Conservation (phyloP, 176 grass and related monocot genomes). For the Raddia guianensis region DNA sequence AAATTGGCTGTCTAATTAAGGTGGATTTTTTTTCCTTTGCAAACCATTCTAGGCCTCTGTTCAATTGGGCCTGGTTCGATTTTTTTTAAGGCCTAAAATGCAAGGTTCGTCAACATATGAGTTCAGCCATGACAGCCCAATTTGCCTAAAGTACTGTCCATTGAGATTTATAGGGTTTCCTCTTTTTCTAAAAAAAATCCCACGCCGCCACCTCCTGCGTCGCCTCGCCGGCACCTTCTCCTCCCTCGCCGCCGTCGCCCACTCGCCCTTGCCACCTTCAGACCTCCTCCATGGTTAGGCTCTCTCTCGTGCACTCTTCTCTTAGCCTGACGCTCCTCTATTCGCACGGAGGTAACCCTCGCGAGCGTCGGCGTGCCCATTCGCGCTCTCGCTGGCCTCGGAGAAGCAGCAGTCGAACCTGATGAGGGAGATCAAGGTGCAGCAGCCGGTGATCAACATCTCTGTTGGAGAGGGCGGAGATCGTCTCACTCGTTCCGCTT, state of each 20-base stretch:
- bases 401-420: conserved; percentile 66
- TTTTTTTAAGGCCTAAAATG: no score
- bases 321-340: background rate
- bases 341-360: background rate
- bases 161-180: conserved; percentile 29
- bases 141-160: no score
- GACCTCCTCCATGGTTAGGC: conserved; percentile 37
- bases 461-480: conserved; percentile 77
- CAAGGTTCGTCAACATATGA: no score
- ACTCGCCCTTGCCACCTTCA: background rate
- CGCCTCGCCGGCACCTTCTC: background rate
- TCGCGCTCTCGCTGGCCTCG: conserved; percentile 38
- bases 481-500: conserved; percentile 60
- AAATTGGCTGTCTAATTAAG: no score
- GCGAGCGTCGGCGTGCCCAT: background rate
- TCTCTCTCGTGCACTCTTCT: background rate
- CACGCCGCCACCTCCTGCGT: conserved; percentile 16
- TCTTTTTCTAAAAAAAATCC: background rate
- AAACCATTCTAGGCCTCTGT: no score
- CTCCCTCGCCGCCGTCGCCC: background rate
- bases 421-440: conserved; percentile 75
- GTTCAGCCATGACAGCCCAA: no score
- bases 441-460: conserved; percentile 68
- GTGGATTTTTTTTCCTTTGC: no score
- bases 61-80: no score